These are phyloP conservation scores for Davidsoniella eucalypti DNA, from an alignment of 2,329 filamentous ascomycete genomes.

Conservation along the genomic window DNA sequence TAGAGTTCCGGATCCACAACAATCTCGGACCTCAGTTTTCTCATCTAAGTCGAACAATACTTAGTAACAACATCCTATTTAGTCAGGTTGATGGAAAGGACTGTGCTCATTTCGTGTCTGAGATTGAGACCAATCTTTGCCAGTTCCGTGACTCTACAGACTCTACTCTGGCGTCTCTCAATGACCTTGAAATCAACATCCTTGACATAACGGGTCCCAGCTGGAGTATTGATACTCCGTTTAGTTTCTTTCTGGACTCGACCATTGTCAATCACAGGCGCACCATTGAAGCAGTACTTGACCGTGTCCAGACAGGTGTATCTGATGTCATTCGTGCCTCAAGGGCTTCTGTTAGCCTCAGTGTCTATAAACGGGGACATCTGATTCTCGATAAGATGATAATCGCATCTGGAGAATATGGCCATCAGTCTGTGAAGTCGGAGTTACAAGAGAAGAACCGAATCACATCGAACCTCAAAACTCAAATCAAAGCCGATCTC, in stretches of 20 bases:
- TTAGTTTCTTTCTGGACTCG: slow-evolving; percentile 27
- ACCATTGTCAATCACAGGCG: slow-evolving; percentile 26
- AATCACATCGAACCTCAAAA: slow-evolving; percentile 25
- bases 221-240: slow-evolving; percentile 31
- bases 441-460: slow-evolving; percentile 19
- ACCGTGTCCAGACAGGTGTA: slow-evolving; percentile 34
- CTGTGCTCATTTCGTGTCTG: slow-evolving; percentile 27
- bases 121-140: slow-evolving; percentile 23
- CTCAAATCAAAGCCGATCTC: slow-evolving; percentile 31
- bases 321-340: slow-evolving; percentile 31
- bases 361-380: slow-evolving; percentile 35
- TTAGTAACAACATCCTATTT: slow-evolving; percentile 30
- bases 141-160: slow-evolving; percentile 27
- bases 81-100: slow-evolving; percentile 25
- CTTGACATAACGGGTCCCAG: slow-evolving; percentile 28
- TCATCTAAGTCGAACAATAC: slow-evolving; percentile 27
- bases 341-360: slow-evolving; percentile 30
- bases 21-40: slow-evolving; percentile 32
- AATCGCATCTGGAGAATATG: slow-evolving; percentile 23
- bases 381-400: slow-evolving; percentile 34
- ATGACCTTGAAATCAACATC: slow-evolving; percentile 33
- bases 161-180: slow-evolving; percentile 22
- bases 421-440: slow-evolving; percentile 17
- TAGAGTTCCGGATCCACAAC: slow-evolving; percentile 31
- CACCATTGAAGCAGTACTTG: slow-evolving; percentile 31